Evolutionary conservation across 2,329 filamentous ascomycete species (phyloP).

Genomic region (Sclerotinia subarctica): DNA sequence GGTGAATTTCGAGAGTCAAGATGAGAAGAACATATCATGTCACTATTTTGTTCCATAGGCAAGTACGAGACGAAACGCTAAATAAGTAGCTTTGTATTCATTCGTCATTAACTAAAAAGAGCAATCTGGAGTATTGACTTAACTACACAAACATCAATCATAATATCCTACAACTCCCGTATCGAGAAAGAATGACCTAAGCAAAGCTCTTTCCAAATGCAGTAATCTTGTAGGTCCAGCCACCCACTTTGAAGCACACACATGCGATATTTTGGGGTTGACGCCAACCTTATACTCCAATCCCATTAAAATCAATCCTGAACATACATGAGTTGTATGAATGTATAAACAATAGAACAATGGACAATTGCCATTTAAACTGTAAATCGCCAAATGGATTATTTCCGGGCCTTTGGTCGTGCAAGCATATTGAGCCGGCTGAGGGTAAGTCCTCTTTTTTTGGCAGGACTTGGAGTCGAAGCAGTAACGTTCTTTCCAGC

Average conservation of each 20-base stretch:
- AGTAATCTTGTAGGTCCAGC: neutral
- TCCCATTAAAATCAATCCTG: constrained; percentile 16
- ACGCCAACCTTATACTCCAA: constrained; percentile 20
- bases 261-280: constrained; percentile 11
- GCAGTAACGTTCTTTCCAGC: constrained; percentile 31
- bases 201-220: constrained; percentile 6
- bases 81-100: constrained; percentile 17
- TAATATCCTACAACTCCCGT: neutral
- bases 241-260: constrained; percentile 8
- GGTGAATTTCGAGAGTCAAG: neutral
- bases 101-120: constrained; percentile 20
- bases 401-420: constrained; percentile 53
- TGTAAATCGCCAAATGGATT: constrained; percentile 35
- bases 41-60: neutral
- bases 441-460: constrained; percentile 51
- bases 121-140: constrained; percentile 1
- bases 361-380: constrained; percentile 17
- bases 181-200: constrained; percentile 8
- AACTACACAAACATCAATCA: constrained; percentile 20
- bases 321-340: constrained; percentile 12
- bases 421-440: constrained; percentile 61
- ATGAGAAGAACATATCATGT: neutral
- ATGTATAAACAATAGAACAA: constrained; percentile 18
- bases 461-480: constrained; percentile 46
- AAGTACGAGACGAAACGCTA: neutral